Base-by-base conservation (phyloP, 108 stramenopile species). In the Ochromonas danica region DNA sequence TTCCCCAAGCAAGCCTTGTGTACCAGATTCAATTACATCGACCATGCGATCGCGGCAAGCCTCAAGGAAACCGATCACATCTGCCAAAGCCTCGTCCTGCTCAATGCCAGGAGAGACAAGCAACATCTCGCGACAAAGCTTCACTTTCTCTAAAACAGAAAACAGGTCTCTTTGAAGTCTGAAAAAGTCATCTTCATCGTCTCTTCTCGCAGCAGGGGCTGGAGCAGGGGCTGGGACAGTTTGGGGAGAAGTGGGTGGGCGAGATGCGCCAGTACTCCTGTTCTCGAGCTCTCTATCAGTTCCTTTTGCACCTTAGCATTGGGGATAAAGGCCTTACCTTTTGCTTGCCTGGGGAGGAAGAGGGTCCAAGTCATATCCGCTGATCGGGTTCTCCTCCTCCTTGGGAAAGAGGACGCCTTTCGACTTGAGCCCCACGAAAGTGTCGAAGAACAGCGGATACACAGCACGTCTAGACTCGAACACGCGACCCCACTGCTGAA, bases 21-120 rank as follows among this genome's bases (percentile, higher is more conserved):
- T 78, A 33, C 86, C 86, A 10, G 81, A 80, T 71, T 88, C 85
- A 10, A 88, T 70, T 14, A 88, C 65, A 35, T 85, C 82, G 0
- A 78, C 82, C 79, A 88, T 82, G 62, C 87, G 84, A 30, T 84
- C 84, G 17, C 80, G 41, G 62, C 87, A 88, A 1, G 87, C 87
- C 71, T 88, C 87, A 35, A 88, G 74, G 63, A 88, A 88, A 1
- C 87, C 87, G 3, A 88, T 78, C 42, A 87, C 80, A 70, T 87
- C 87, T 1, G 80, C 71, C 10, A 88, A 33, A 1, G 82, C 82
- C 22, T 87, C 82, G 41, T 88, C 87, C 25, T 83, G 61, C 0
- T 77, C 79, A 0, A 88, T 78, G n/a, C 87, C 87, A 1, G 72
- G 42, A 0, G 82, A 43, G 38, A 80, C 61, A 14, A 78, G 86